These are phyloP conservation scores for Bacterosira constricta DNA, from an alignment of 108 stramenopile species.

Conservation along the genomic window DNA sequence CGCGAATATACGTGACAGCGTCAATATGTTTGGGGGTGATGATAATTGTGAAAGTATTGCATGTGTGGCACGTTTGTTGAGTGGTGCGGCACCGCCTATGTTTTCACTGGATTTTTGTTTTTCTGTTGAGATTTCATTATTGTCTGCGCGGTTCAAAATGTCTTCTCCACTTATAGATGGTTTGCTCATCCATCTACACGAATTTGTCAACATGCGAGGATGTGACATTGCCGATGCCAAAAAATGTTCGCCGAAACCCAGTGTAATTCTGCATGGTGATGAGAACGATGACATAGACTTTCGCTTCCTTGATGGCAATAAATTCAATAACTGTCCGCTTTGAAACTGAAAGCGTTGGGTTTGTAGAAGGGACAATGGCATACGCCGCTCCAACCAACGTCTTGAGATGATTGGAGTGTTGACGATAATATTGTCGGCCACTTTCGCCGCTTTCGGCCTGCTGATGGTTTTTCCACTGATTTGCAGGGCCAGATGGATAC, in stretches of 20 bases:
- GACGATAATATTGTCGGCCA: no score
- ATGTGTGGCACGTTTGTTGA: slow-evolving; percentile 33
- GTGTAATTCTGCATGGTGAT: no score
- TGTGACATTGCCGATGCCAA: not conserved
- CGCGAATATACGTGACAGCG: slow-evolving; percentile 67
- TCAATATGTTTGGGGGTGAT: slow-evolving; percentile 79
- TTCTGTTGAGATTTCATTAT: not conserved
- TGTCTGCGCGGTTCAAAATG: not conserved
- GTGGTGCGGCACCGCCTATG: slow-evolving; percentile 1
- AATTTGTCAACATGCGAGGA: not conserved
- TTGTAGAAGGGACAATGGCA: not conserved
- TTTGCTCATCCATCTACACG: not conserved
- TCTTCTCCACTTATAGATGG: not conserved
- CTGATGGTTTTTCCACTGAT: no score
- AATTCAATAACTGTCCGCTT: not conserved
- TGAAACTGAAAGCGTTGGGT: not conserved
- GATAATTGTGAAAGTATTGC: slow-evolving; percentile 57
- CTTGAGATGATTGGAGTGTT: not conserved
- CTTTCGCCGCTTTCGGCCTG: no score
- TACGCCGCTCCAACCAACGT: not conserved
- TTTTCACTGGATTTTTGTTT: not conserved
- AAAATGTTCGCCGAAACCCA: not conserved
- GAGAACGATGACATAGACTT: not conserved
- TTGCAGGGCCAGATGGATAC: no score
- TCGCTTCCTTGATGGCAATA: not conserved